phyloP scores from a whole-genome alignment of 2,329 filamentous ascomycete species.

The Onygenales sp. region DNA sequence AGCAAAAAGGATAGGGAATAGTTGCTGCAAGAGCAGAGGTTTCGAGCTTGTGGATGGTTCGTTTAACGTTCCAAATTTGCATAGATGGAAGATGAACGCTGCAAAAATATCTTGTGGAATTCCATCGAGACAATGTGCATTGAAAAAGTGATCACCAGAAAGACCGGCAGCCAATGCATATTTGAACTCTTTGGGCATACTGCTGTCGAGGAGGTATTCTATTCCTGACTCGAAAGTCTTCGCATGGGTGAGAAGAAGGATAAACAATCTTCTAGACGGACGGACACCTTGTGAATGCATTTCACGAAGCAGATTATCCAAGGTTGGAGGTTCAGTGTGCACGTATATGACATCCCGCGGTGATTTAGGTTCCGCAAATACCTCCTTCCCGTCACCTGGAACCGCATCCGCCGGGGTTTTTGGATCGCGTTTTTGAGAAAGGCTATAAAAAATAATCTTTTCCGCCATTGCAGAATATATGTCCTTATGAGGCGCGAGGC shows the following conservation, averaged over 20 bases:
- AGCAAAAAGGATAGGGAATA: conserved; percentile 7
- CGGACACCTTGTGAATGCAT: conserved; percentile 39
- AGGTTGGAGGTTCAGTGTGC: conserved; percentile 42
- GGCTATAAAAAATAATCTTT: conserved; percentile 39
- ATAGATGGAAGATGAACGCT: conserved; percentile 37
- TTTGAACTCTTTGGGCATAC: conserved; percentile 22
- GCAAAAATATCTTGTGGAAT: conserved; percentile 31
- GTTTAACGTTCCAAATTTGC: conserved; percentile 19
- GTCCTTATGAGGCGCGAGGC: conserved; percentile 23
- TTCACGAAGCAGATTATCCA: conserved; percentile 42
- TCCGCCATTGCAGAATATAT: conserved; percentile 50
- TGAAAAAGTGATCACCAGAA: neutral
- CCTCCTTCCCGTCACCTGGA: conserved; percentile 49
- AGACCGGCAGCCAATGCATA: conserved; percentile 3
- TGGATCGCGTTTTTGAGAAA: conserved; percentile 2
- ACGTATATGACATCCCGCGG: conserved; percentile 51
- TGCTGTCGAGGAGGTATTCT: conserved; percentile 31
- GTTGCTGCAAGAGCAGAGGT: conserved; percentile 8
- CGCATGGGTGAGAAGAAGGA: conserved; percentile 41
- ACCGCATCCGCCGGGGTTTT: conserved; percentile 19
- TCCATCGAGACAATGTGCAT: conserved; percentile 15
- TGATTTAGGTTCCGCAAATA: conserved; percentile 45
- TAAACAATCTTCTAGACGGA: conserved; percentile 36
- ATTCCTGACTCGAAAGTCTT: conserved; percentile 31
- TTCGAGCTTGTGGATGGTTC: neutral